Base-by-base conservation (phyloP, 2,329 filamentous ascomycete genomes). In the Hysterium pulicare region DNA sequence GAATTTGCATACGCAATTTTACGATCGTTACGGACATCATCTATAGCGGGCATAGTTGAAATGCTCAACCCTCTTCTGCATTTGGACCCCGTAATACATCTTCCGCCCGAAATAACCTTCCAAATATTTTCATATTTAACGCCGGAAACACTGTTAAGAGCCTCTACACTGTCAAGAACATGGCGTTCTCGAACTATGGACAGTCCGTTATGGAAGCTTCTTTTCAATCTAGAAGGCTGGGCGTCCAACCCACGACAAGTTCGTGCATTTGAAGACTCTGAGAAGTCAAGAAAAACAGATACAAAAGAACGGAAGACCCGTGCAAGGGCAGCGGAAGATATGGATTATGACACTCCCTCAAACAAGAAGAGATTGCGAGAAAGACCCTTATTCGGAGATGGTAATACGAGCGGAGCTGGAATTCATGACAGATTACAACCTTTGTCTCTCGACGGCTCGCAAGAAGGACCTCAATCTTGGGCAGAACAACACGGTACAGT, bases 161-260 rank as follows among this genome's bases (percentile, higher is more conserved):
- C 90, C 2, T 88, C 89, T 1, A 78, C 81, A 33, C 82, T 89
- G 13, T 96, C 89, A 26, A 82, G 83, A 35, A 75, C 82, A 49
- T 98, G 93, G 91, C 84, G 90, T 49, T 76, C 79, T 15, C 76
- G 93, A 15, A 84, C 91, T 5, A 70, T 90, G 39, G 93, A 98
- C 65, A 81, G 87, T 24, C 85, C 86, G 47, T 71, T 97, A 21
- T 98, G 93, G 93, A 84, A 88, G 61, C 76, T 81, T 11, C 70
- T 95, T 11, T 98, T 95, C 67, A 77, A 83, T 26, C 70, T 83
- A 6, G 90, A 97, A 69, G 93, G 93, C 5, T 98, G 93, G 87
- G 82, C 82, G 50, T 79, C 86, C 5, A 76, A 90, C 48, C 62
- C 67, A 38, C 53, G 57, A 8, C 86, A 89, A 51, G 81, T 95